Evolutionary conservation across 164 flowering plant species (phyloP).

Genomic region (Nymphaea colorata): DNA sequence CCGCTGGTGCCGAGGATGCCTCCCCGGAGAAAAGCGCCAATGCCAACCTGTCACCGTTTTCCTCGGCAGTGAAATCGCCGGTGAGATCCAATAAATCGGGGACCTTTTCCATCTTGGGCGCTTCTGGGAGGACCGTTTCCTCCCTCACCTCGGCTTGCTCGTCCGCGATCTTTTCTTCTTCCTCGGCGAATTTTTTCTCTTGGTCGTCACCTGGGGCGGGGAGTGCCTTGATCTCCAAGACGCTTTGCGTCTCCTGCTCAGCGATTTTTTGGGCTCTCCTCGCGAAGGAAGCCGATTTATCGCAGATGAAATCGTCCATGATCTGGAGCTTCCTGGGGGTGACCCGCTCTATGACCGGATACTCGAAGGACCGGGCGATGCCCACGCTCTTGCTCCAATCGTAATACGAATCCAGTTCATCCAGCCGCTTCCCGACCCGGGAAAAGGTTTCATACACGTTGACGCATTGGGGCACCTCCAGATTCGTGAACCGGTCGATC

Average conservation of each 20-base stretch:
- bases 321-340: conserved; percentile 28
- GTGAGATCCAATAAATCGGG: conserved; percentile 39
- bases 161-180: conserved; percentile 10
- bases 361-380: conserved; percentile 28
- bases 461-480: conserved; percentile 52
- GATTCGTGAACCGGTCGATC: conserved; percentile 71
- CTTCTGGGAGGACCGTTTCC: not conserved
- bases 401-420: conserved; percentile 46
- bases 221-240: conserved; percentile 36
- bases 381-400: conserved; percentile 27
- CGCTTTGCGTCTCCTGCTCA: conserved; percentile 4
- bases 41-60: conserved; percentile 46
- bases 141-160: conserved; percentile 8
- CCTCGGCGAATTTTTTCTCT: not conserved
- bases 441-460: conserved; percentile 60
- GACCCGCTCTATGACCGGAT: conserved; percentile 36
- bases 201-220: conserved; percentile 46
- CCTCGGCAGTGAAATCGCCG: conserved; percentile 24
- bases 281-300: conserved; percentile 13
- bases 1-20: conserved; percentile 5
- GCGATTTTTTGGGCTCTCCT: not conserved
- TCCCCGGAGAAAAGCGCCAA: conserved; percentile 54
- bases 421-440: conserved; percentile 66
- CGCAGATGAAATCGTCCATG: conserved; percentile 39
- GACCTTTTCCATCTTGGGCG: conserved; percentile 17